Evolutionary conservation across 768 basidiomycete genomes (phyloP).

Genomic region (Tephrocybe rancida): DNA sequence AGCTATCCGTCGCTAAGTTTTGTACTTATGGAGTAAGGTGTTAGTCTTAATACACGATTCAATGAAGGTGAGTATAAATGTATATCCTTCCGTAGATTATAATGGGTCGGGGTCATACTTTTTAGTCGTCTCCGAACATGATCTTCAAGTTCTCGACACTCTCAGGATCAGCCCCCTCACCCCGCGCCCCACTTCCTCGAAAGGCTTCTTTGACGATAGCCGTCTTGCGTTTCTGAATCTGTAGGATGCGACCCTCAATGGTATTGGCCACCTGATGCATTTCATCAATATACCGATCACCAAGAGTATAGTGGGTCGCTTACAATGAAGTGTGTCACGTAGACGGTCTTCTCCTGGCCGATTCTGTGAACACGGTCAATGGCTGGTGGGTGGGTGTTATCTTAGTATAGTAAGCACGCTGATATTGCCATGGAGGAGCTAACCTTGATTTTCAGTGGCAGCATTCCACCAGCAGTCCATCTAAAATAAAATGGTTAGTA

Average conservation of each 20-base stretch:
- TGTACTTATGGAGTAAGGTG: too few species aligned
- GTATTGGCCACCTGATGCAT: slow-evolving; percentile 61
- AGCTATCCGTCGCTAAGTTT: too few species aligned
- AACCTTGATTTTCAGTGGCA: slow-evolving; percentile 80
- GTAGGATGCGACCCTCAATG: slow-evolving; percentile 77
- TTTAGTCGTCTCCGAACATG: slow-evolving; percentile 62
- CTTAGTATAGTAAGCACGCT: background rate
- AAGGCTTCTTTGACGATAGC: slow-evolving; percentile 88
- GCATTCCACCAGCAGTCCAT: slow-evolving; percentile 97
- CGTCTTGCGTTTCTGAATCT: slow-evolving; percentile 85
- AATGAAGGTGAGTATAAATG: background rate
- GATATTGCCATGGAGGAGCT: background rate
- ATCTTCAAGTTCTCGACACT: slow-evolving; percentile 82
- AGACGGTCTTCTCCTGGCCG: slow-evolving; percentile 80
- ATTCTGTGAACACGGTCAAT: slow-evolving; percentile 87
- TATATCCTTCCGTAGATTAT: background rate
- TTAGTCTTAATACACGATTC: too few species aligned
- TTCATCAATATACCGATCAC: background rate
- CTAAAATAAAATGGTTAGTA: slow-evolving; percentile 34
- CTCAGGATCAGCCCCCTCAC: slow-evolving; percentile 58
- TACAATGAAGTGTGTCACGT: slow-evolving; percentile 86
- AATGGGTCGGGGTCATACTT: background rate
- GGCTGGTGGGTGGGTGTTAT: slow-evolving; percentile 38
- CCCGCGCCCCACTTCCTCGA: slow-evolving; percentile 46
- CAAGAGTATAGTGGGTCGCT: slow-evolving; percentile 21